These are phyloP conservation scores for Castanea mollissima DNA, from an alignment of 306 rosid species.

Conservation along the genomic window DNA sequence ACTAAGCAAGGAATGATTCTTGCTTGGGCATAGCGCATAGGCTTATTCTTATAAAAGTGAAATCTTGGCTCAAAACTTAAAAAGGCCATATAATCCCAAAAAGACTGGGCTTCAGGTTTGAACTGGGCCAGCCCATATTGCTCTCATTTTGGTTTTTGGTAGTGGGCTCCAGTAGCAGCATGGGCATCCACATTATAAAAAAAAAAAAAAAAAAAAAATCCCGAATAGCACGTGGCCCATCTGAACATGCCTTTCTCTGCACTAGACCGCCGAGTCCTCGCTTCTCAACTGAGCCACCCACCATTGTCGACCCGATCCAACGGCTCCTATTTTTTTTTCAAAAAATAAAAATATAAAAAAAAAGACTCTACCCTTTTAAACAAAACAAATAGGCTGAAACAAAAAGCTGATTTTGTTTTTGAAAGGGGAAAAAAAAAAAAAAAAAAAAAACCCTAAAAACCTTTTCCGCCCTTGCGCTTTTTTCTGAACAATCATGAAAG, in stretches of 20 bases:
- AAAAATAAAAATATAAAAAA: background rate
- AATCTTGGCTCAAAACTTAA: no score
- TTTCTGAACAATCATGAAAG: conserved; percentile 43
- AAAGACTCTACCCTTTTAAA: conserved; percentile 10
- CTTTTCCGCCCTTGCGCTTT: background rate
- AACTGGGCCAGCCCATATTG: background rate
- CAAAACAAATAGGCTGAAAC: conserved; percentile 3
- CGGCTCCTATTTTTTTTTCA: conserved; percentile 13
- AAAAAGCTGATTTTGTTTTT: background rate
- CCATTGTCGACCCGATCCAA: conserved; percentile 27
- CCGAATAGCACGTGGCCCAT: conserved; percentile 25
- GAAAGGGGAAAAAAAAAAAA: background rate
- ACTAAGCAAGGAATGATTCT: no score
- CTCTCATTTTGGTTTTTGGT: background rate
- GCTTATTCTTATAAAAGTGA: no score
- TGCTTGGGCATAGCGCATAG: no score
- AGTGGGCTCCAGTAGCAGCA: conserved; percentile 17
- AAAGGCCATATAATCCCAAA: no score
- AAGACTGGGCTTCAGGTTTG: no score
- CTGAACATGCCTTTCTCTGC: background rate
- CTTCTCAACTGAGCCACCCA: background rate
- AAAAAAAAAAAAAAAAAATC: background rate
- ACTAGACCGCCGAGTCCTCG: no score
- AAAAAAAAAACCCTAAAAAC: conserved; percentile 28
- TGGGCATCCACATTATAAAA: background rate